Conservation (phyloP, 208 protist species). For the Leishmania tarentolae region DNA sequence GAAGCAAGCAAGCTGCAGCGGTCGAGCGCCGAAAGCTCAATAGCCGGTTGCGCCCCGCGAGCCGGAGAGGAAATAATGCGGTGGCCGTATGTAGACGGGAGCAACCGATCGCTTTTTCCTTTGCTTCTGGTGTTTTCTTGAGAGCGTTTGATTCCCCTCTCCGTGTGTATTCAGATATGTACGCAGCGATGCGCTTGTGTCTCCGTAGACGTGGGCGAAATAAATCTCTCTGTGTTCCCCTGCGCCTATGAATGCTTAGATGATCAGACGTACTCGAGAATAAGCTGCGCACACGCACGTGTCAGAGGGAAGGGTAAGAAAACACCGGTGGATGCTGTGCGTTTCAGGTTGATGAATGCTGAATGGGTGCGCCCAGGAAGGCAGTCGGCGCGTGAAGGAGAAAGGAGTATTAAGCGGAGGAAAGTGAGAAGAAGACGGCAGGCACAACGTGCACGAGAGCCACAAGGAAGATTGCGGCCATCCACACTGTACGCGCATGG, state of each 20-base stretch:
- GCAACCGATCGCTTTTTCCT: background rate
- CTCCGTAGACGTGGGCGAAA: background rate
- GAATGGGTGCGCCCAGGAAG: background rate
- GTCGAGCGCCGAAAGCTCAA: background rate
- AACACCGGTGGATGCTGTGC: background rate
- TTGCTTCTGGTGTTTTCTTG: constrained; percentile 18
- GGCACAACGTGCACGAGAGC: background rate
- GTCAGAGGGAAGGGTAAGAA: background rate
- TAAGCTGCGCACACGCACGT: background rate
- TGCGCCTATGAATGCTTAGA: background rate
- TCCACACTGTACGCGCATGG: background rate
- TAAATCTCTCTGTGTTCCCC: background rate
- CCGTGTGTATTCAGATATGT: background rate
- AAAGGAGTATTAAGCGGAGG: background rate
- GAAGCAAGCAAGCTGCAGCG: constrained; percentile 12
- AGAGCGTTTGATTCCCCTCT: background rate
- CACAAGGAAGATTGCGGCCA: background rate
- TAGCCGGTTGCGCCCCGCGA: background rate
- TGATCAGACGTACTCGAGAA: constrained; percentile 2
- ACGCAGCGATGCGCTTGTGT: background rate
- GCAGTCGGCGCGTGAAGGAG: background rate
- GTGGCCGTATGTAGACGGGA: background rate
- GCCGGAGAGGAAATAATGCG: background rate
- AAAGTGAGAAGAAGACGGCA: background rate
- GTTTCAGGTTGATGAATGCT: background rate